Conservation (phyloP, 2,329 filamentous ascomycete genomes). For the Ilyonectria sp. region DNA sequence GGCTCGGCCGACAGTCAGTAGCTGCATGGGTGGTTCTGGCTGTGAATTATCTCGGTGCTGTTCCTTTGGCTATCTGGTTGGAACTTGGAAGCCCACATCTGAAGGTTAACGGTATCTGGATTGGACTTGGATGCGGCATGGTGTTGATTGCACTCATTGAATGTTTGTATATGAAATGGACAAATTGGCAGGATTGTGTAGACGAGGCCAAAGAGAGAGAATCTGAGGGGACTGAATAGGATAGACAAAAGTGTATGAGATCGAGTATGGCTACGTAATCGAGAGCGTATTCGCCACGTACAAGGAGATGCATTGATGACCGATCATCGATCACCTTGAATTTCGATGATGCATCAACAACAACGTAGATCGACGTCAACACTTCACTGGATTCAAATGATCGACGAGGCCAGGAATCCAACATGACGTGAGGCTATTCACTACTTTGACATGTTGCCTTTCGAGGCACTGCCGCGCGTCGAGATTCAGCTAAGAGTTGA, state of each 20-base stretch:
- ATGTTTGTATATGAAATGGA: constrained; percentile 44
- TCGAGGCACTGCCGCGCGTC: neutral
- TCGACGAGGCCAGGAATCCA: neutral
- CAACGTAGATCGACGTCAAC: neutral
- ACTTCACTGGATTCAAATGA: neutral
- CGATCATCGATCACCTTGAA: neutral
- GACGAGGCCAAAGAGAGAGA: constrained; percentile 43
- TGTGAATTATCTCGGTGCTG: constrained; percentile 56
- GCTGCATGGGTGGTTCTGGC: constrained; percentile 55
- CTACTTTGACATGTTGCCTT: neutral
- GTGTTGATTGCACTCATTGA: constrained; percentile 42
- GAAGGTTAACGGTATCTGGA: constrained; percentile 46
- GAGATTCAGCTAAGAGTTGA: neutral
- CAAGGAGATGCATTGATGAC: too few relatives aligned
- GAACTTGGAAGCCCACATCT: constrained; percentile 49
- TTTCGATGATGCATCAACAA: neutral
- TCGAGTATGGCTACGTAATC: too few relatives aligned
- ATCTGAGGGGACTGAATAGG: constrained; percentile 2
- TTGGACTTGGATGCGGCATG: constrained; percentile 45
- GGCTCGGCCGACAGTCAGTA: constrained; percentile 55
- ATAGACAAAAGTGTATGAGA: neutral
- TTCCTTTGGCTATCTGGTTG: constrained; percentile 58
- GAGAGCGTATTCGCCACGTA: too few relatives aligned
- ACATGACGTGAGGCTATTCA: neutral
- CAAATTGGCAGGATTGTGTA: constrained; percentile 44